Evolutionary conservation across 2,329 filamentous ascomycete genomes (phyloP).

Genomic region (Penicillium sp.): DNA sequence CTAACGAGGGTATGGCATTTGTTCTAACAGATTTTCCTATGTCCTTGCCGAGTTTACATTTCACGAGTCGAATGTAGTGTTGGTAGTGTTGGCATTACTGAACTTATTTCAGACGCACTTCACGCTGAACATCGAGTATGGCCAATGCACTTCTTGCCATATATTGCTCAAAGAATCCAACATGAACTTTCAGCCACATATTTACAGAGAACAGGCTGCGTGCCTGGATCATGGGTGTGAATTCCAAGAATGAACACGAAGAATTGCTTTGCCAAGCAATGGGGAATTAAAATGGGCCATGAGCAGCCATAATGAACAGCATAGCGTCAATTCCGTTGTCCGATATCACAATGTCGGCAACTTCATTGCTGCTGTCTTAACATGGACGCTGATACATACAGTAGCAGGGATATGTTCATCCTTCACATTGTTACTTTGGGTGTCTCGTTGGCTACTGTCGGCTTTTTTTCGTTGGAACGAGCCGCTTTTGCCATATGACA

Average conservation of each 20-base stretch:
- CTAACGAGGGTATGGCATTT: too few relatives aligned
- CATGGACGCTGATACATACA: not conserved
- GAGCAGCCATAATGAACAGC: not conserved
- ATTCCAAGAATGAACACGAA: not conserved
- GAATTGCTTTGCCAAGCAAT: not conserved
- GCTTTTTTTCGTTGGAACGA: not conserved
- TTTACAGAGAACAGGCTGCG: not conserved
- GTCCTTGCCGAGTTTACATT: too few relatives aligned
- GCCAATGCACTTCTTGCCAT: not conserved
- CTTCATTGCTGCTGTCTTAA: not conserved
- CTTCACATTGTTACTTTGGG: not conserved
- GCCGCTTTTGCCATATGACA: not conserved
- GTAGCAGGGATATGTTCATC: not conserved
- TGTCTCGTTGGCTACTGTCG: not conserved
- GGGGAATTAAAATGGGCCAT: not conserved
- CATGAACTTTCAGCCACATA: not conserved
- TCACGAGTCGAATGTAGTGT: too few relatives aligned
- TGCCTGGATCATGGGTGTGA: not conserved
- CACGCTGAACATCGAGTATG: not conserved
- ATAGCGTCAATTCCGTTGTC: not conserved
- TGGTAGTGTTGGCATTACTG: not conserved
- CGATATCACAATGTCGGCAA: not conserved
- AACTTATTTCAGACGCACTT: not conserved
- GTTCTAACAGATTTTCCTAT: too few relatives aligned
- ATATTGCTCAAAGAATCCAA: not conserved